Conservation (phyloP, 306 rosid species). For the Senna tora region DNA sequence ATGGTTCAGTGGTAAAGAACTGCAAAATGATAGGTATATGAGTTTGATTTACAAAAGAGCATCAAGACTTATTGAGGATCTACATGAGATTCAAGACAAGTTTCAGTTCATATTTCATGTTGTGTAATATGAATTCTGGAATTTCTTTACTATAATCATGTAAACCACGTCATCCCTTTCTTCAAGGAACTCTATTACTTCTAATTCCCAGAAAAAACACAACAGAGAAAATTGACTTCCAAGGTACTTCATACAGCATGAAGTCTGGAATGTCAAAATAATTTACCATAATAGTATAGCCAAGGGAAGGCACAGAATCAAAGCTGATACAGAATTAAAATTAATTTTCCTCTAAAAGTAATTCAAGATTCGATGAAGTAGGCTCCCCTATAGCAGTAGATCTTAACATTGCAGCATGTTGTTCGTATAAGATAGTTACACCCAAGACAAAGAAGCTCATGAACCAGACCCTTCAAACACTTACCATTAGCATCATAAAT, state of each 20-base stretch:
- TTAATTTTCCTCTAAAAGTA: slow-evolving; percentile 26
- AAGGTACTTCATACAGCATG: neutral
- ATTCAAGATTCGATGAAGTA: slow-evolving; percentile 23
- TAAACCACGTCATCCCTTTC: slow-evolving; percentile 22
- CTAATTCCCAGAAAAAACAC: slow-evolving; percentile 23
- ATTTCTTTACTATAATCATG: neutral
- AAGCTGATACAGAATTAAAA: slow-evolving; percentile 1
- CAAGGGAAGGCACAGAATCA: slow-evolving; percentile 22
- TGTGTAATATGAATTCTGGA: slow-evolving; percentile 16
- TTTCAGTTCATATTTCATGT: slow-evolving; percentile 27
- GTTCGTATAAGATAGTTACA: neutral
- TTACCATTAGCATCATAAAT: slow-evolving; percentile 24
- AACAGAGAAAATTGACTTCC: slow-evolving; percentile 2
- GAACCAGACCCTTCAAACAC: slow-evolving; percentile 26
- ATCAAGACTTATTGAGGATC: slow-evolving; percentile 17
- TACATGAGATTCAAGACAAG: slow-evolving; percentile 28
- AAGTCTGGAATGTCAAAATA: slow-evolving; percentile 27
- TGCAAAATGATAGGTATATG: slow-evolving; percentile 49
- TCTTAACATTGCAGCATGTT: slow-evolving; percentile 3
- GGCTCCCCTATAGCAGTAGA: slow-evolving; percentile 3
- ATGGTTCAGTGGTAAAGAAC: slow-evolving; percentile 86
- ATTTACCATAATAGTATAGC: slow-evolving; percentile 17
- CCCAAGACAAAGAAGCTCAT: slow-evolving; percentile 24
- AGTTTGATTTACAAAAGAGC: slow-evolving; percentile 8
- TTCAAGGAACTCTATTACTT: slow-evolving; percentile 8